Base-by-base conservation (phyloP, 176 grass and related monocot genomes). In the Phoenix roebelenii region DNA sequence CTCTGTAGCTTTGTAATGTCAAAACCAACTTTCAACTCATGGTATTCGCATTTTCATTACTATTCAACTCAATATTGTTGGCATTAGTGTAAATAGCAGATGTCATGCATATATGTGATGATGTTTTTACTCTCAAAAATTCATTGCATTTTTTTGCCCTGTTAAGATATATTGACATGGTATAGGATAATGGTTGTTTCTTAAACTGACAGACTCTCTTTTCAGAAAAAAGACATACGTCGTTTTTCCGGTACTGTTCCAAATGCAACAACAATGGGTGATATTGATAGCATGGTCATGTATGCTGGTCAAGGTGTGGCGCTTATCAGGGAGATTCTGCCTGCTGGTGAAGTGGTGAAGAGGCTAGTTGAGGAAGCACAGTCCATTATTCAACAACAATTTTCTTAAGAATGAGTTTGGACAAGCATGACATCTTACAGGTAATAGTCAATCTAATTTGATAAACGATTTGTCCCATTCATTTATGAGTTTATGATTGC, bases 271-370 rank as follows among this genome's bases (percentile, higher is more conserved):
- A 72, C 87, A 30, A 88, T 76, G 4, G 84, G 93, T 15, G 76
- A 91, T 73, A 35, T 97, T 14, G 19, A 85, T 48, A 80, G 76
- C 75, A 85, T 97, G 92, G 92, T 62, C 59, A 76, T 97, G 87
- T 97, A 97, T 76, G 80, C 78, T 4, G 87, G 92, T 63, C 72
- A 88, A 67, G 84, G 81, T 49, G 81, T 91, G 10, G 92, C 78
- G 22, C 75, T 97, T 50, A 85, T 97, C 68, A 91, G 39, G 1
- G 84, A 81, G 66, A 91, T 91, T 60, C 28, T 85, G 52, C 87
- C 87, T 68, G 87, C 87, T 67, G 61, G 60, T 25, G 78, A 80
- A 80, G 93, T 83, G 69, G 63, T 97, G 15, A 76, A 81, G 72
- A 82, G 54, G 63, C 52, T 97, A 20, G 70, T 92, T 16, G 62